Base-by-base conservation (phyloP, 352 stramenopile genomes). In the Globisporangium barbulae region DNA sequence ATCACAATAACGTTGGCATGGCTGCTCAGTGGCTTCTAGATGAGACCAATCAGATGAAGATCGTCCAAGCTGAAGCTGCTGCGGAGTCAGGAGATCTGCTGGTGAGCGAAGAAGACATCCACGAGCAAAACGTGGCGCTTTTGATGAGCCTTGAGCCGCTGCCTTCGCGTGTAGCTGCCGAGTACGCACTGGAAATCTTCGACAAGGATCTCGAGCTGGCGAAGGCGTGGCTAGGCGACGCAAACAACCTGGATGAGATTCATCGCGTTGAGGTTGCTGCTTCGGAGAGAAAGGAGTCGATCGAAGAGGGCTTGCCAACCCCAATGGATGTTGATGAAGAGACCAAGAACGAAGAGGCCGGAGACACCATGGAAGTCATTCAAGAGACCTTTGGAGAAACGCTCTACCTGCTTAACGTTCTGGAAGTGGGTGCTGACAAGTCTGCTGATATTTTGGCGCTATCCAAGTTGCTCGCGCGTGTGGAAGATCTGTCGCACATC, bases 401-500 rank as follows among this genome's bases (percentile, higher is more conserved):
- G 17, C 76, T 98, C 21, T 98, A 96, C 52, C 79, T 99, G 28
- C 73, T 99, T 19, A 99, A 98, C 61, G 76, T 98, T 52, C 71
- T 98, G 6, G 91, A 97, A 57, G 92, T 73, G 9, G 65, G 88
- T 37, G 78, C 83, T 71, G 44, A 56, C 25, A 62, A 74, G 48
- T 75, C 63, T 44, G 44, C 65, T 5, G 82, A 87, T 53, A 47
- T 87, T 31, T 39, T 78, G 33, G 62, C 80, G 28, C 74, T 99
- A 42, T 88, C 88, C 6, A 86, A 96, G 66, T 70, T 99, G 22
- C 80, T 99, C 0, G 90, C 87, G 54, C 87, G 96, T 8, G 69
- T 99, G 1, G 97, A 99, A 64, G 96, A 99, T 59, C 74, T 99
- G 39, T 98, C 95, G 10, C 97, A 99, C 74, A 89, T 99, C 33